These are phyloP conservation scores for Chlorophyllum brunneum DNA, from an alignment of 768 basidiomycete species.

Conservation along the genomic window DNA sequence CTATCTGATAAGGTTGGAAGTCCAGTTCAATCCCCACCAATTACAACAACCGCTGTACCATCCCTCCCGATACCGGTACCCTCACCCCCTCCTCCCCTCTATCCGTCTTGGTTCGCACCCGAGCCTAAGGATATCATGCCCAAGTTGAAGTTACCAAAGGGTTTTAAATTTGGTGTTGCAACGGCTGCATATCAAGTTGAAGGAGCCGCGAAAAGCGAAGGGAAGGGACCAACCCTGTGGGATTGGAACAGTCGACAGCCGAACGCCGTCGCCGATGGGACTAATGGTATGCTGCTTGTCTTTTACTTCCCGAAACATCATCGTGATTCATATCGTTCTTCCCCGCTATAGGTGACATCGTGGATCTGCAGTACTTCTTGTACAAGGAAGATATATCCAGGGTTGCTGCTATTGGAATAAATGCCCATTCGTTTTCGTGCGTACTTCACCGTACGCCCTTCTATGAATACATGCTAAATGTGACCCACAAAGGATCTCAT, in stretches of 20 bases:
- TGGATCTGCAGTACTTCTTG: conserved; percentile 47
- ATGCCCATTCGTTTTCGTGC: conserved; percentile 50
- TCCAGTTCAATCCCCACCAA: conserved; percentile 38
- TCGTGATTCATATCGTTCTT: neutral
- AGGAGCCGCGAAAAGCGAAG: conserved; percentile 47
- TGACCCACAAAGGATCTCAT: conserved; percentile 38
- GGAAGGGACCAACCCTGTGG: conserved; percentile 46
- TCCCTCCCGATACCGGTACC: conserved; percentile 34
- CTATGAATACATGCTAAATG: neutral
- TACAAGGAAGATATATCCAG: conserved; percentile 51
- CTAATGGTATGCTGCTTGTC: conserved; percentile 43
- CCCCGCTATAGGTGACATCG: conserved; percentile 34
- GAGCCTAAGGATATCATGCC: conserved; percentile 40
- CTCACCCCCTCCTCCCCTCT: conserved; percentile 40
- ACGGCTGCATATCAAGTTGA: conserved; percentile 53
- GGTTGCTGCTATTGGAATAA: conserved; percentile 47
- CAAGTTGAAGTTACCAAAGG: conserved; percentile 39
- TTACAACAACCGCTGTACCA: conserved; percentile 40
- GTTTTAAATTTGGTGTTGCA: conserved; percentile 49
- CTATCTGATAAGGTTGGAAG: conserved; percentile 30
- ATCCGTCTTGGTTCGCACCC: conserved; percentile 43
- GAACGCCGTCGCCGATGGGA: conserved; percentile 36
- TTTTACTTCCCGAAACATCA: neutral
- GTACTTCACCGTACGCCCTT: conserved; percentile 11
- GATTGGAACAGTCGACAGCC: conserved; percentile 47